phyloP scores from a whole-genome alignment of 2,329 filamentous ascomycete genomes.

The Colletotrichum echinochloae region DNA sequence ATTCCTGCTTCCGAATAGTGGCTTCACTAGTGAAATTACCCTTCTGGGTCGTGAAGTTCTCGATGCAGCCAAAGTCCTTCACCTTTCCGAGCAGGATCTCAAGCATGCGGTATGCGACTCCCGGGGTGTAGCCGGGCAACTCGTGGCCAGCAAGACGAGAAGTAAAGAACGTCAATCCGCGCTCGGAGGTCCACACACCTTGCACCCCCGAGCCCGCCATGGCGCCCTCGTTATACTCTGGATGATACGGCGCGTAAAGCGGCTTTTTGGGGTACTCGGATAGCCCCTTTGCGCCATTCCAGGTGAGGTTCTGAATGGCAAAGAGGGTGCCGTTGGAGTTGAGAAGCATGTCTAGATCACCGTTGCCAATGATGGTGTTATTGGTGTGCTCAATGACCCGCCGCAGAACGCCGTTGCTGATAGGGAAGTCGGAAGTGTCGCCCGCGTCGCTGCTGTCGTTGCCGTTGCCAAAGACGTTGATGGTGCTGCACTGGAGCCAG shows the following conservation, averaged over 20 bases:
- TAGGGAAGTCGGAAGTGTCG: conserved; percentile 35
- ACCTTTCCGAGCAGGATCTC: conserved; percentile 46
- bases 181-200: conserved; percentile 39
- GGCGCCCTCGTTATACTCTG: conserved; percentile 48
- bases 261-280: conserved; percentile 55
- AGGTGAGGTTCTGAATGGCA: conserved; percentile 79
- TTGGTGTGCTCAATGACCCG: conserved; percentile 49
- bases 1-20: neutral
- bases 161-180: conserved; percentile 41
- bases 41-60: conserved; percentile 30
- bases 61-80: conserved; percentile 41
- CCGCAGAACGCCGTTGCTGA: conserved; percentile 38
- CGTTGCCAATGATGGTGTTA: conserved; percentile 49
- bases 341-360: conserved; percentile 65
- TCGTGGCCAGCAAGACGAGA: conserved; percentile 43
- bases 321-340: conserved; percentile 72
- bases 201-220: conserved; percentile 29
- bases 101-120: conserved; percentile 46
- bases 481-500: conserved; percentile 46
- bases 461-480: conserved; percentile 46
- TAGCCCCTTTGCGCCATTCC: conserved; percentile 75
- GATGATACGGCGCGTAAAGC: conserved; percentile 38
- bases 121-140: conserved; percentile 46
- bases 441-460: neutral
- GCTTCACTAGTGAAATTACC: neutral